Evolutionary conservation across 2,329 filamentous ascomycete genomes (phyloP), one percentile per base, ranked within the genome.

Genomic region (Colletotrichum falcatum): DNA sequence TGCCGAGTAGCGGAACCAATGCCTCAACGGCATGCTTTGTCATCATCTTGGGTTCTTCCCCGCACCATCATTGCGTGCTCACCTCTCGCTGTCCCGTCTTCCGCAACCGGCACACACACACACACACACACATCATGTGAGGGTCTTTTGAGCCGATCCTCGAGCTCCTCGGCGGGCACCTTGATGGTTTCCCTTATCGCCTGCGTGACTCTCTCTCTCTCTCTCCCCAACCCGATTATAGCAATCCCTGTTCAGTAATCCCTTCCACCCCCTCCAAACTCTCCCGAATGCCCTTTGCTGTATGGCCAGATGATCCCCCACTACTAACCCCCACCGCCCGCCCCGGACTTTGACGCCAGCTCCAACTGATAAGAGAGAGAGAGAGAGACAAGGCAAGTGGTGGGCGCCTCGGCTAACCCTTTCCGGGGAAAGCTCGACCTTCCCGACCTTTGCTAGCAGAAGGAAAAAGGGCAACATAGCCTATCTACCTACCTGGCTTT

Each of bases 291-390:
- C 62, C 61, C 42, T 42, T 66, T 56, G 62, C 62, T 70, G 66
- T 66, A 61, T 70, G 66, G 66, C 28, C 65, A 49, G 54, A 65
- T 49, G n/a, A n/a, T 44, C 18, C 5, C 12, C 48, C 53, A 16
- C 37, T 39, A 44, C 42, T 37, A 7, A 14, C 35, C 3, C 35
- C 5, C 42, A 35, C 58, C 58, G 28, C 51, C 30, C 14, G 20
- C 55, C 54, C 48, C 58, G 30, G 35, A 51, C 46, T 53, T 58
- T 26, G 30, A 61, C 42, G n/a, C 42, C 42, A 44, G n/a, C 60
- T 66, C 66, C 66, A 56, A 70, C 66, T 70, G 66, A 70, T 70
- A 70, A 66, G 66, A 23, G 42, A 60, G 20, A 60, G 14, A 46
- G 7, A 66, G 66, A n/a, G 42, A 49, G 20, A 61, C 30, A 48